phyloP scores from a whole-genome alignment of 2,329 filamentous ascomycete species.

The Bipolaris sorokiniana region DNA sequence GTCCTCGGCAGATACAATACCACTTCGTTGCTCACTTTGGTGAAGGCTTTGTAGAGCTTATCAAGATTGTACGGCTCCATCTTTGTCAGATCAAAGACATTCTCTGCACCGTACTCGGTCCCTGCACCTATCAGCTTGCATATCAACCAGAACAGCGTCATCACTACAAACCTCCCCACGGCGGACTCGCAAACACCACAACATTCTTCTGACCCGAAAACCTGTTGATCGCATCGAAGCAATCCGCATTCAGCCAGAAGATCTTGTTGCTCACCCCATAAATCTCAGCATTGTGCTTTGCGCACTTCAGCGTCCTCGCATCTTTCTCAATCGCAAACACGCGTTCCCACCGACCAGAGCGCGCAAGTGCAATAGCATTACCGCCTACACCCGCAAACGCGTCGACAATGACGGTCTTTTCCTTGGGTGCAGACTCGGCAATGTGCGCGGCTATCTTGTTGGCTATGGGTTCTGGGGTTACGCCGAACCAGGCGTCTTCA shows the following conservation, averaged over 20 bases:
- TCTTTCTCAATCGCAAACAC: conserved; percentile 92
- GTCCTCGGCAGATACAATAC: conserved; percentile 81
- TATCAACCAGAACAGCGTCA: neutral
- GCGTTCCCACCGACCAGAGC: conserved; percentile 76
- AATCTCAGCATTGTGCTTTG: conserved; percentile 86
- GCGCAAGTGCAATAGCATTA: conserved; percentile 93
- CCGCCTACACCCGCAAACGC: conserved; percentile 91
- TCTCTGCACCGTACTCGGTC: conserved; percentile 66
- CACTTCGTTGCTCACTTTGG: conserved; percentile 55
- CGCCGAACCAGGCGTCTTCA: conserved; percentile 93
- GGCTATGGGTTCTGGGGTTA: conserved; percentile 84
- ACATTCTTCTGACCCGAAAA: conserved; percentile 59
- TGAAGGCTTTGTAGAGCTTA: conserved; percentile 50
- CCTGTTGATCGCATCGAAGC: conserved; percentile 72
- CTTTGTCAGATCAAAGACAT: conserved; percentile 79
- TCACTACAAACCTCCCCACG: conserved; percentile 69
- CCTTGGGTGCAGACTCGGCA: conserved; percentile 58
- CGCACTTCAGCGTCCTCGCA: conserved; percentile 79
- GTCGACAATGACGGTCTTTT: conserved; percentile 76
- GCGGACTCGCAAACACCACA: conserved; percentile 73
- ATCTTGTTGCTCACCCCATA: conserved; percentile 82
- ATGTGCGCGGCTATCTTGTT: conserved; percentile 76
- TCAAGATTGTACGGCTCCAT: conserved; percentile 86
- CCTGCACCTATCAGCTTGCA: conserved; percentile 50
- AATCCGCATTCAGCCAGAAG: conserved; percentile 86